Percentiles rank a stretch among this genome's conserved stretches.
Evolutionary conservation across 257 asterid species (phyloP).

Genomic region (Phtheirospermum japonicum): DNA sequence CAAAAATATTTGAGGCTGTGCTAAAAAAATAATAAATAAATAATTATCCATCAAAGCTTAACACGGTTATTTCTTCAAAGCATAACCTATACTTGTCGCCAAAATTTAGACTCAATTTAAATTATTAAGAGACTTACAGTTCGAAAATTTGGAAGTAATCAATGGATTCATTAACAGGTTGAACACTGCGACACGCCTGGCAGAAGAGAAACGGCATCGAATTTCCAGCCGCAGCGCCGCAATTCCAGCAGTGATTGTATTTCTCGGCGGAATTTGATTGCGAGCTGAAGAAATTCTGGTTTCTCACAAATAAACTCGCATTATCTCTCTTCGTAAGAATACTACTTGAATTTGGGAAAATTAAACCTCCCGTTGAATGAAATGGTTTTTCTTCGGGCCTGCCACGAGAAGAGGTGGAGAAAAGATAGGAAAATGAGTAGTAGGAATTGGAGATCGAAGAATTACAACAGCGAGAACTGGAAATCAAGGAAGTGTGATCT

Average conservation of each 20-base stretch:
- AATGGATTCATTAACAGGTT: slow-evolving; percentile 58
- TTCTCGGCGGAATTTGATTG: slow-evolving; percentile 33
- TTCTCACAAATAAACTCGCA: slow-evolving; percentile 13
- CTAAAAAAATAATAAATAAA: not conserved
- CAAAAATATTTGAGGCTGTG: not conserved
- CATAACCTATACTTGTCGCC: not conserved
- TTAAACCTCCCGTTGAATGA: slow-evolving; percentile 24
- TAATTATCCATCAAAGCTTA: not conserved
- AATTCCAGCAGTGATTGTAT: slow-evolving; percentile 63
- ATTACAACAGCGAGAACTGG: slow-evolving; percentile 19
- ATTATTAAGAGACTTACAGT: slow-evolving; percentile 44
- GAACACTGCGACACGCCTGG: slow-evolving; percentile 67
- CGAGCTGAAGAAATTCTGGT: slow-evolving; percentile 40
- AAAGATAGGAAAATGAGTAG: slow-evolving; percentile 22
- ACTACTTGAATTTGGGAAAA: slow-evolving; percentile 26
- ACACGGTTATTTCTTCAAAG: not conserved
- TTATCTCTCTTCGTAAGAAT: slow-evolving; percentile 20
- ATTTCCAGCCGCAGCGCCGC: slow-evolving; percentile 41
- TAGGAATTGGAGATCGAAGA: slow-evolving; percentile 17
- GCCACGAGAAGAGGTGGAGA: slow-evolving; percentile 20
- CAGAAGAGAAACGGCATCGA: slow-evolving; percentile 71
- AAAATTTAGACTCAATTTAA: not conserved
- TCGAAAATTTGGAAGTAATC: slow-evolving; percentile 86
- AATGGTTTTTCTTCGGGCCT: slow-evolving; percentile 23
- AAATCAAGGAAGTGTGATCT: slow-evolving; percentile 25